These are phyloP conservation scores for Citrus australasica DNA, from an alignment of 345 rosid species.

Conservation along the genomic window DNA sequence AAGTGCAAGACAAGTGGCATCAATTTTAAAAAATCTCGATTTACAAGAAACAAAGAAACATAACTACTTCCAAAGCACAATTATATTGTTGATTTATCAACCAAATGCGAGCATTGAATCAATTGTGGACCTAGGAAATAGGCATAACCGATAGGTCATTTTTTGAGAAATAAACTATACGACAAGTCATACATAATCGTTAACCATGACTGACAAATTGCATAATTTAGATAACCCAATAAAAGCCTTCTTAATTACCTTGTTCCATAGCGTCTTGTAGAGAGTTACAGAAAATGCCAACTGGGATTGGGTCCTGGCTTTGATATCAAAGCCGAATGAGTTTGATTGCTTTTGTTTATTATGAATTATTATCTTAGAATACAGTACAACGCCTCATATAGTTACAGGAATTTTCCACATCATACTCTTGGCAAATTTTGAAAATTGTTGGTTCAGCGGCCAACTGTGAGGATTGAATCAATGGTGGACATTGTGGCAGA, in stretches of 20 bases:
- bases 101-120: too few species aligned
- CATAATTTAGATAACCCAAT: neutral
- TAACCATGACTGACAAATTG: neutral
- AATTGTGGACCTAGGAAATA: neutral
- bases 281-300: neutral
- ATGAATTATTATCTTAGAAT: neutral
- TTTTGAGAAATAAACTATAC: neutral
- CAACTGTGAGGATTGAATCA: slow-evolving; percentile 22
- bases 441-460: slow-evolving; percentile 14
- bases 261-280: too few species aligned
- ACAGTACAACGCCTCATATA: neutral
- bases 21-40: too few species aligned
- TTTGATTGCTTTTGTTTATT: neutral
- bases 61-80: too few species aligned
- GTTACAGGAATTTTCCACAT: neutral
- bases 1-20: too few species aligned
- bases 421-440: neutral
- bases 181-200: neutral
- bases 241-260: too few species aligned
- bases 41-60: too few species aligned
- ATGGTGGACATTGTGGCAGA: slow-evolving; percentile 12
- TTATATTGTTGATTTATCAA: too few species aligned
- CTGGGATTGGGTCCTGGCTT: neutral
- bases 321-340: neutral
- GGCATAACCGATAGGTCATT: neutral